phyloP scores from a whole-genome alignment of 129 eudicot species.

The Arctium minus region DNA sequence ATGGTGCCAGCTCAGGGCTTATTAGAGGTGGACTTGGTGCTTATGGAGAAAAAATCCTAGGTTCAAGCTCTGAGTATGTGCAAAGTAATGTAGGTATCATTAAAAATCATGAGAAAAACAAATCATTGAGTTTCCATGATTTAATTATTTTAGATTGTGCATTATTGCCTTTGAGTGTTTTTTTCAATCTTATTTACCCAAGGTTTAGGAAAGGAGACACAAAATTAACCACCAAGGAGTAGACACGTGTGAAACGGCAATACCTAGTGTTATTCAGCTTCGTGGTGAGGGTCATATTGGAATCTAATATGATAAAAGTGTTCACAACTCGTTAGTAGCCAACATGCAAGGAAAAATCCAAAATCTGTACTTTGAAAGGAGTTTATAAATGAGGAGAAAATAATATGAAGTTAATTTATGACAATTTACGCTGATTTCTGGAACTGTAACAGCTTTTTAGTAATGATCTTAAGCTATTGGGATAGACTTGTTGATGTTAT shows the following conservation, averaged over 20 bases:
- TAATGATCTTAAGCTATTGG: too few species aligned
- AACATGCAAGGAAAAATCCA: neutral
- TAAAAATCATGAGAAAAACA: neutral
- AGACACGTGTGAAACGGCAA: too few species aligned
- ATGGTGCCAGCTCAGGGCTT: constrained; percentile 63
- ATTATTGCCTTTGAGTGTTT: neutral
- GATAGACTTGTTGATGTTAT: too few species aligned
- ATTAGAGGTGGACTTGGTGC: constrained; percentile 71
- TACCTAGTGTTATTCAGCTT: neutral
- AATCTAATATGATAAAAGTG: neutral
- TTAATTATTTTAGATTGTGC: neutral
- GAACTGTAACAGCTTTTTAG: too few species aligned
- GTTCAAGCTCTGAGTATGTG: constrained; percentile 69
- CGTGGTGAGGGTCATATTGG: neutral
- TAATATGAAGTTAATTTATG: too few species aligned
- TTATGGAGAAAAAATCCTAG: constrained; percentile 69
- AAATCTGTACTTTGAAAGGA: too few species aligned
- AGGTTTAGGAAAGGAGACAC: neutral
- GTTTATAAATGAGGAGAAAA: too few species aligned
- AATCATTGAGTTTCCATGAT: neutral
- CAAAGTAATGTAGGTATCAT: constrained; percentile 63
- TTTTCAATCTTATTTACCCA: neutral
- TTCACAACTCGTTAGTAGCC: neutral
- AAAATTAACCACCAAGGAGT: neutral
- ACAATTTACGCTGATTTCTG: too few species aligned